phyloP scores from a whole-genome alignment of 2,329 filamentous ascomycete species.

The Shiraia sp. region DNA sequence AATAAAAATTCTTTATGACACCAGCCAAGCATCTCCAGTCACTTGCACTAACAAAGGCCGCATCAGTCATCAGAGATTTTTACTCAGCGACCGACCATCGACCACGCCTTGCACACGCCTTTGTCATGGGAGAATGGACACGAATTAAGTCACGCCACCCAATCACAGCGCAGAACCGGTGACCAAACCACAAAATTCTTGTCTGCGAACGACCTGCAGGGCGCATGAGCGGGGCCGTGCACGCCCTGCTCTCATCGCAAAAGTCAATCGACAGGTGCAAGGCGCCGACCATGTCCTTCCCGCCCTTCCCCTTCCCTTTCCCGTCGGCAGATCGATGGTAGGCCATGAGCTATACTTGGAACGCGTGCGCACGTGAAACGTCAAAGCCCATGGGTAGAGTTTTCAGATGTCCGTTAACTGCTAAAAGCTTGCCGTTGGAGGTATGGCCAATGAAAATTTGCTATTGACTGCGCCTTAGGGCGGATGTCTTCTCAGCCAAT shows the following conservation, averaged over 20 bases:
- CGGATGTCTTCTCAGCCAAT: slow-evolving; percentile 1
- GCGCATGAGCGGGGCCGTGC: slow-evolving; percentile 1
- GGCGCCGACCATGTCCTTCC: too few species aligned
- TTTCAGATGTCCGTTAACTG: not conserved
- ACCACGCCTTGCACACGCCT: slow-evolving; percentile 16
- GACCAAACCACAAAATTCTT: slow-evolving; percentile 16
- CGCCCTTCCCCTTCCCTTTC: too few species aligned
- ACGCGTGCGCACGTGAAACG: too few species aligned
- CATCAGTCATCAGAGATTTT: slow-evolving; percentile 9
- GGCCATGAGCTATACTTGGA: too few species aligned
- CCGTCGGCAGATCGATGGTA: too few species aligned
- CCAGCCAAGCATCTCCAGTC: slow-evolving; percentile 18
- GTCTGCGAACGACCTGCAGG: slow-evolving; percentile 11
- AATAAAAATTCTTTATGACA: slow-evolving; percentile 11
- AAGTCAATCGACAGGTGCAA: too few species aligned
- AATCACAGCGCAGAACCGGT: slow-evolving; percentile 3
- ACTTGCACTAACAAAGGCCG: not conserved
- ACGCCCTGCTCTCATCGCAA: not conserved
- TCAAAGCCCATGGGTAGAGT: too few species aligned
- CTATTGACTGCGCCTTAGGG: slow-evolving; percentile 2
- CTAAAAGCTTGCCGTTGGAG: not conserved
- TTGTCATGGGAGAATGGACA: slow-evolving; percentile 4
- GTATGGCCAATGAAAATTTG: slow-evolving; percentile 11
- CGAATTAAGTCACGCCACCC: not conserved
- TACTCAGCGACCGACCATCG: not conserved